These are phyloP conservation scores for Phaeosphaeriaceae sp. DNA, from an alignment of 2,329 filamentous ascomycete species.

Conservation along the genomic window DNA sequence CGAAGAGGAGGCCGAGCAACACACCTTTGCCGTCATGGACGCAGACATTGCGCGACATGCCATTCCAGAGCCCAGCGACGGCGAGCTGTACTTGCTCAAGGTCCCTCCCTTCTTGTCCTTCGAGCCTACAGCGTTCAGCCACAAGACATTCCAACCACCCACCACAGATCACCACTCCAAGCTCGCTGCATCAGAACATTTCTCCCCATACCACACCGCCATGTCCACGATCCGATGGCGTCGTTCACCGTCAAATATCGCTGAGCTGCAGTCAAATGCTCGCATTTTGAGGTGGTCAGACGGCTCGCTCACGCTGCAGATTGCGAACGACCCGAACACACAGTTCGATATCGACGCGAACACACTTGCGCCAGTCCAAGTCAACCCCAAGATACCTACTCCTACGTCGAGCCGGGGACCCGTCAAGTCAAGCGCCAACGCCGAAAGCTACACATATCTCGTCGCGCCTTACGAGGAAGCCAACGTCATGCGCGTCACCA, in stretches of 20 bases:
- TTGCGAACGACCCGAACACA: constrained; percentile 70
- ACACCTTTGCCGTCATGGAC: constrained; percentile 66
- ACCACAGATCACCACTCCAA: constrained; percentile 63
- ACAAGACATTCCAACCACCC: constrained; percentile 70
- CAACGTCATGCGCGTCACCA: constrained; percentile 73
- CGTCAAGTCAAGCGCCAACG: constrained; percentile 47
- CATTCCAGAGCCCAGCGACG: constrained; percentile 73
- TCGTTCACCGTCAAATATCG: constrained; percentile 69
- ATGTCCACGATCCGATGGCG: constrained; percentile 74
- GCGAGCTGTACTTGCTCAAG: constrained; percentile 74
- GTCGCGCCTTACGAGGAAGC: constrained; percentile 73
- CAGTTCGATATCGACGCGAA: constrained; percentile 80
- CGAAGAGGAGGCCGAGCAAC: constrained; percentile 59
- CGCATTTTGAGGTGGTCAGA: constrained; percentile 80
- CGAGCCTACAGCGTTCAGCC: constrained; percentile 70
- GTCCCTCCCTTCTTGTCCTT: constrained; percentile 76
- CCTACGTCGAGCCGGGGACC: constrained; percentile 47
- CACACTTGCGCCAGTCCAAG: constrained; percentile 67
- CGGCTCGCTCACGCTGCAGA: constrained; percentile 76
- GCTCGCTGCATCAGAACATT: constrained; percentile 54
- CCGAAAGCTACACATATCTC: constrained; percentile 79
- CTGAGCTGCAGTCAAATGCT: constrained; percentile 75
- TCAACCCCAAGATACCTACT: constrained; percentile 57
- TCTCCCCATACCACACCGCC: constrained; percentile 68
- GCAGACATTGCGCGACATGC: constrained; percentile 72